phyloP scores from a whole-genome alignment of 805 yeast species.

The Yarrowia sp. region DNA sequence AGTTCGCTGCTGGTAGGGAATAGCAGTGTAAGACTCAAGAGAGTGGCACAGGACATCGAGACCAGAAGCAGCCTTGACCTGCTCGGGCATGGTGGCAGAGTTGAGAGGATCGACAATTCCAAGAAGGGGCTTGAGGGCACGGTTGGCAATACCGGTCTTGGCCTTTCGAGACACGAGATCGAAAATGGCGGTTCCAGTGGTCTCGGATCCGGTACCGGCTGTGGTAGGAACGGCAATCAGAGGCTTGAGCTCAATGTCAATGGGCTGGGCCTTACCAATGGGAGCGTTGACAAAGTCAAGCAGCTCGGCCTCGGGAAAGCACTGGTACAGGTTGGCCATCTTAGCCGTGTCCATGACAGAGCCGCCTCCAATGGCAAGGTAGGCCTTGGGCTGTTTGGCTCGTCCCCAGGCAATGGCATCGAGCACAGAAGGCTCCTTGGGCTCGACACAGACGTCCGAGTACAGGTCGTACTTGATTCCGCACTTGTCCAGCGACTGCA shows the following conservation, averaged over 20 bases:
- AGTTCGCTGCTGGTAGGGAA: conserved; percentile 42
- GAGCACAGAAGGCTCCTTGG: conserved; percentile 39
- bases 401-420: conserved; percentile 42
- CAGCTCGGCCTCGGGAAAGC: conserved; percentile 42
- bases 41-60: conserved; percentile 47
- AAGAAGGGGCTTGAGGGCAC: conserved; percentile 43
- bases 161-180: conserved; percentile 41
- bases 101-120: conserved; percentile 46
- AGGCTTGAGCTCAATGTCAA: conserved; percentile 39
- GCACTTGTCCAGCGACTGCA: conserved; percentile 37
- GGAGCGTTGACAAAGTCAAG: conserved; percentile 46
- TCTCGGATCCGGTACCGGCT: conserved; percentile 48
- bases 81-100: conserved; percentile 43
- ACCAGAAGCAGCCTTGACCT: conserved; percentile 45
- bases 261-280: conserved; percentile 41
- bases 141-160: conserved; percentile 46
- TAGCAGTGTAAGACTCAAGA: conserved; percentile 46
- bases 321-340: conserved; percentile 43
- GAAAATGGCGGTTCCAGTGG: conserved; percentile 47
- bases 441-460: conserved; percentile 41
- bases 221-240: conserved; percentile 47
- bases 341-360: conserved; percentile 49
- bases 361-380: conserved; percentile 47
- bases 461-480: conserved; percentile 39
- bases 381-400: conserved; percentile 39